Evolutionary conservation across 2,329 filamentous ascomycete genomes (phyloP).

Genomic region (Plenodomus lindquistii): DNA sequence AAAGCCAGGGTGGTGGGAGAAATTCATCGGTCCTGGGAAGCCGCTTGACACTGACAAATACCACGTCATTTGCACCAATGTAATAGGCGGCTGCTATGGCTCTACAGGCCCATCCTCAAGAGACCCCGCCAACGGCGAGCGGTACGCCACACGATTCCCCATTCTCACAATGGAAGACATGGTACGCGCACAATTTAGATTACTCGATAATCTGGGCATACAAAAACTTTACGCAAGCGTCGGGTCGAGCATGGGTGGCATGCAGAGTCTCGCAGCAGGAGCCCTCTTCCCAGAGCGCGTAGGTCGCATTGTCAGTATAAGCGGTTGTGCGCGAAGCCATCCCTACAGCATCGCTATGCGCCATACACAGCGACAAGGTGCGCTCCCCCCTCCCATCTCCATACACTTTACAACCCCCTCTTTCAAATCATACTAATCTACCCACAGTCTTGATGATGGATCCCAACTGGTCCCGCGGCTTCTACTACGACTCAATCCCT

Average conservation of each 20-base stretch:
- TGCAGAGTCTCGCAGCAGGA: constrained; percentile 91
- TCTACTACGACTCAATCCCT: constrained; percentile 81
- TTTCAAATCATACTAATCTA: too few relatives aligned
- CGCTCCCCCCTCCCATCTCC: neutral
- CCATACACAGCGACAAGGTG: constrained; percentile 86
- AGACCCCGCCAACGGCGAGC: constrained; percentile 84
- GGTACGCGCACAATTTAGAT: constrained; percentile 91
- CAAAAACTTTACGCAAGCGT: constrained; percentile 85
- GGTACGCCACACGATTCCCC: constrained; percentile 92
- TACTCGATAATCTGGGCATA: constrained; percentile 80
- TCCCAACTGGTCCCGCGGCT: constrained; percentile 92
- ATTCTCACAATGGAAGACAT: constrained; percentile 97
- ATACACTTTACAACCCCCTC: constrained; percentile 5
- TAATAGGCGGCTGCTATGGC: constrained; percentile 93
- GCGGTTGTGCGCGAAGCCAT: constrained; percentile 90
- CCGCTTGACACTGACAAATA: constrained; percentile 90
- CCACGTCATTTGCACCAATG: constrained; percentile 94
- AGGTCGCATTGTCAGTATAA: constrained; percentile 82
- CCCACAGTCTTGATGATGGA: constrained; percentile 90
- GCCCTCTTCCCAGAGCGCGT: constrained; percentile 82
- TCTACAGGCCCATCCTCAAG: constrained; percentile 88
- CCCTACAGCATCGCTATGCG: constrained; percentile 99
- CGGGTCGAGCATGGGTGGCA: constrained; percentile 96
- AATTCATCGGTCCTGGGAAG: constrained; percentile 87
- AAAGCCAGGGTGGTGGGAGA: constrained; percentile 97